phyloP scores from a whole-genome alignment of 768 basidiomycete species.

The Lenzites betulinus region DNA sequence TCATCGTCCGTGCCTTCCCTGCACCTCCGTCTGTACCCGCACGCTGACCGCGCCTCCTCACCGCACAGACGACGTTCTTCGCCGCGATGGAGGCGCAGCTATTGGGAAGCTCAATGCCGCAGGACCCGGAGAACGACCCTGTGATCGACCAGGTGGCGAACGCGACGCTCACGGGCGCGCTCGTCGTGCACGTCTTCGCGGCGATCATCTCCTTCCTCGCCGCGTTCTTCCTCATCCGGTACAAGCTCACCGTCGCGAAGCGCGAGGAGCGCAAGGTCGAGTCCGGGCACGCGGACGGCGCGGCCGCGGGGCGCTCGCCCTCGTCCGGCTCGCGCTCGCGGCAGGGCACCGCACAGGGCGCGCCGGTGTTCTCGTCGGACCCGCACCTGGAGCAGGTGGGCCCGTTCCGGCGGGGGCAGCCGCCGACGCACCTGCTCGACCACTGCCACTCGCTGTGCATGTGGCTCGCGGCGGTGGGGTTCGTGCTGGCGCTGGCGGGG shows the following conservation, averaged over 20 bases:
- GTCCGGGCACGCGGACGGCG: slow-evolving; percentile 21
- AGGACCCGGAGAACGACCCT: background rate
- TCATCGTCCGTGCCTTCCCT: slow-evolving; percentile 47
- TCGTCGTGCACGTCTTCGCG: slow-evolving; percentile 56
- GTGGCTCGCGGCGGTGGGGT: slow-evolving; percentile 47
- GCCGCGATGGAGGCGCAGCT: slow-evolving; percentile 58
- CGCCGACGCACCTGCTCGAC: slow-evolving; percentile 49
- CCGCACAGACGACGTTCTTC: slow-evolving; percentile 60
- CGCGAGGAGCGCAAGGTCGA: slow-evolving; percentile 46
- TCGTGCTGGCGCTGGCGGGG: slow-evolving; percentile 51
- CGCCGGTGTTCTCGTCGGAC: slow-evolving; percentile 39
- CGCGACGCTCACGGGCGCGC: slow-evolving; percentile 50
- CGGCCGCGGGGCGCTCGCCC: background rate
- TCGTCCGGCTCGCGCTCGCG: background rate
- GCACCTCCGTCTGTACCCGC: background rate
- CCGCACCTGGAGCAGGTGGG: slow-evolving; percentile 57
- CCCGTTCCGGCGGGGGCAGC: slow-evolving; percentile 40
- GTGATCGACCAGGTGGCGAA: slow-evolving; percentile 35
- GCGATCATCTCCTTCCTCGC: slow-evolving; percentile 53
- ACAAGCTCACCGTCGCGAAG: slow-evolving; percentile 55
- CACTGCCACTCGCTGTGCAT: slow-evolving; percentile 54
- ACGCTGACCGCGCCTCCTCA: background rate
- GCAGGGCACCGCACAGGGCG: background rate
- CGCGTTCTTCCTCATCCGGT: slow-evolving; percentile 56
- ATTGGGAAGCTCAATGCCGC: slow-evolving; percentile 46